Base-by-base conservation (phyloP, 2,329 filamentous ascomycete species). In the Fusarium transvaalense region DNA sequence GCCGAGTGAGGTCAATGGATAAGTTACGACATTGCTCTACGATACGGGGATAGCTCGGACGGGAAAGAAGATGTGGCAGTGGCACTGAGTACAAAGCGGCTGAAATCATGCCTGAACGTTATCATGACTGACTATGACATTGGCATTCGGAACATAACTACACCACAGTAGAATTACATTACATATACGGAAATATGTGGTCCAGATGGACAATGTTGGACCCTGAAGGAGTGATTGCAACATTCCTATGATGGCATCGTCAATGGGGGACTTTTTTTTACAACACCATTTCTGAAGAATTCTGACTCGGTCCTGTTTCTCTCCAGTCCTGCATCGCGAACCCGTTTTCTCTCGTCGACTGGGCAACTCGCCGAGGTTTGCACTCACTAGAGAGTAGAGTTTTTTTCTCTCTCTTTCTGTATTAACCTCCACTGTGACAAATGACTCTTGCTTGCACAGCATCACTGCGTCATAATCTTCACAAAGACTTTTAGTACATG, bases 21-120 rank as follows among this genome's bases (percentile, higher is more conserved):
- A n/a, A n/a, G n/a, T n/a, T n/a, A 58, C 41, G 15, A 32, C 21
- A 48, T 37, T n/a, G 17, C 25, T 15, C 15, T 51, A 12, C 13
- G 19, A 45, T 56, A 46, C 38, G 56, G 39, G 15, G 39, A 35
- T 50, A 63, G 55, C 34, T 50, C 58, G 47, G 51, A 52, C 53
- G 32, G 31, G 58, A 51, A 51, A 29, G 42, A 29, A 19, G 42
- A 57, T 51, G 51, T 69, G 56, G 48, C 46, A 60, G 68, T 69
- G 54, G 43, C 46, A 72, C 64, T 50, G 45, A 60, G 52, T 21
- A 69, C 69, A 59, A 39, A 60, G 69, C 56, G 56, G 63, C 67
- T 72, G 69, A 74, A 62, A 69, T 64, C 53, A 61, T 72, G 69
- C 74, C 72, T 71, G 47, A 60, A 58, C 56, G 54, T 69, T 64